Evolutionary conservation across 495 filamentous ascomycete genomes (phyloP).

Genomic region (Poronia punctata): DNA sequence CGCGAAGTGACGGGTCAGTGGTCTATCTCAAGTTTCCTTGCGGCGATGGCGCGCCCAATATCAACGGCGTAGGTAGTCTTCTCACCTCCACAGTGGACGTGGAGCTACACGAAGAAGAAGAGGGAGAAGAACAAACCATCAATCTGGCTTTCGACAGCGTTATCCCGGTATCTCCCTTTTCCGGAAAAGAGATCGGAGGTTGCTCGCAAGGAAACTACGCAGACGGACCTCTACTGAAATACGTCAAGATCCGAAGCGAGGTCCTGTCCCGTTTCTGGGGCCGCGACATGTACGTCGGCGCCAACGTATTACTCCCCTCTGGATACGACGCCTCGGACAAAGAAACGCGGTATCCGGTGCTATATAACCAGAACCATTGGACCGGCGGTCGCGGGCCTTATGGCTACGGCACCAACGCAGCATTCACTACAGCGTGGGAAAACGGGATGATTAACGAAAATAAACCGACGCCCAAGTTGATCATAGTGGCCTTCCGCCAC

Average conservation of each 20-base stretch:
- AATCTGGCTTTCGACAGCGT: constrained; percentile 9
- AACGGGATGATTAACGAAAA: constrained; percentile 6
- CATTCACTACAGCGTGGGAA: constrained; percentile 5
- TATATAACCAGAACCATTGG: constrained; percentile 11
- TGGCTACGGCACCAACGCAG: not conserved
- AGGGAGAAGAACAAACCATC: constrained; percentile 7
- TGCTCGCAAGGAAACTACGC: constrained; percentile 11
- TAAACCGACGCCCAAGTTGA: constrained; percentile 7
- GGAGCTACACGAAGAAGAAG: constrained; percentile 2
- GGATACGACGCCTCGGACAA: constrained; percentile 8
- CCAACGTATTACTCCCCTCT: constrained; percentile 8
- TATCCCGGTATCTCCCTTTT: not conserved
- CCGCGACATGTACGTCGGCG: constrained; percentile 12
- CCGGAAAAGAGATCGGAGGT: constrained; percentile 7
- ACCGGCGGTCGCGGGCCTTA: constrained; percentile 6
- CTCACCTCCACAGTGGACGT: constrained; percentile 6
- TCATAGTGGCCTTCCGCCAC: constrained; percentile 11
- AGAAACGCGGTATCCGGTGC: constrained; percentile 8
- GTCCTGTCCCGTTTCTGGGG: constrained; percentile 8
- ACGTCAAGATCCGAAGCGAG: constrained; percentile 9
- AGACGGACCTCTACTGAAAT: constrained; percentile 2
- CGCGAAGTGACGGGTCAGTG: constrained; percentile 6
- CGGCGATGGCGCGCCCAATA: constrained; percentile 7
- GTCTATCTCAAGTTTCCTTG: constrained; percentile 9
- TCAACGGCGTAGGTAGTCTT: constrained; percentile 8